Conservation (phyloP, 2,329 filamentous ascomycete genomes). For the Aspergillus texensis region DNA sequence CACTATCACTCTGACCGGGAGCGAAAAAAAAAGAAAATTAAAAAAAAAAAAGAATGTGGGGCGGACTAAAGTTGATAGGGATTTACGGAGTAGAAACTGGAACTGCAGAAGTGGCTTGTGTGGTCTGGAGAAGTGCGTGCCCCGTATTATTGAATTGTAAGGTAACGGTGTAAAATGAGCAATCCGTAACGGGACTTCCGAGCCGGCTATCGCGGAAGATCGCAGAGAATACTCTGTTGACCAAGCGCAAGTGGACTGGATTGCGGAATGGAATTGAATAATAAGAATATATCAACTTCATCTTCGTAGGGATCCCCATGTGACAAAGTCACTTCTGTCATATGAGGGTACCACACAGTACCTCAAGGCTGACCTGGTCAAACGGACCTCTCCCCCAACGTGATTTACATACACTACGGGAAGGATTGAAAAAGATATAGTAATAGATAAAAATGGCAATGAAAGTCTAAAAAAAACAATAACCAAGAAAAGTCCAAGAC, state of each 20-base stretch:
- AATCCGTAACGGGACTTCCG: slow-evolving; percentile 13
- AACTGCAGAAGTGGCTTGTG: slow-evolving; percentile 27
- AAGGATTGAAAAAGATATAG: not conserved
- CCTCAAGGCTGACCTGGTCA: slow-evolving; percentile 14
- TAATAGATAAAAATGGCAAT: not conserved
- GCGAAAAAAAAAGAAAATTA: slow-evolving; percentile 13
- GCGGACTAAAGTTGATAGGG: slow-evolving; percentile 21
- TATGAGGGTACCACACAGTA: slow-evolving; percentile 14
- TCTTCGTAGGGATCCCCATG: slow-evolving; percentile 15
- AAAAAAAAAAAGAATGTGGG: slow-evolving; percentile 20
- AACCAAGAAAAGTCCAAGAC: slow-evolving; percentile 1
- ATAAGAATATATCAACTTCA: not conserved
- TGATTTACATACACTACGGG: not conserved
- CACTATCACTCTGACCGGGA: slow-evolving; percentile 15
- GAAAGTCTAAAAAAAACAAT: not conserved
- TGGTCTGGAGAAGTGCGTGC: slow-evolving; percentile 28
- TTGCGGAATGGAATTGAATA: slow-evolving; percentile 2
- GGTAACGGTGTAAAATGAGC: slow-evolving; percentile 15
- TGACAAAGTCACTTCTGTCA: slow-evolving; percentile 17
- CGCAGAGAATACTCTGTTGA: slow-evolving; percentile 13
- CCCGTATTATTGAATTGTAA: slow-evolving; percentile 16
- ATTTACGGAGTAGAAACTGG: slow-evolving; percentile 23
- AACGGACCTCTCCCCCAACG: not conserved
- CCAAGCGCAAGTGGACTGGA: slow-evolving; percentile 5
- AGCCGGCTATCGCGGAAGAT: slow-evolving; percentile 31